Conservation (phyloP, 2,329 filamentous ascomycete genomes). For the Sordariomycetes sp. region DNA sequence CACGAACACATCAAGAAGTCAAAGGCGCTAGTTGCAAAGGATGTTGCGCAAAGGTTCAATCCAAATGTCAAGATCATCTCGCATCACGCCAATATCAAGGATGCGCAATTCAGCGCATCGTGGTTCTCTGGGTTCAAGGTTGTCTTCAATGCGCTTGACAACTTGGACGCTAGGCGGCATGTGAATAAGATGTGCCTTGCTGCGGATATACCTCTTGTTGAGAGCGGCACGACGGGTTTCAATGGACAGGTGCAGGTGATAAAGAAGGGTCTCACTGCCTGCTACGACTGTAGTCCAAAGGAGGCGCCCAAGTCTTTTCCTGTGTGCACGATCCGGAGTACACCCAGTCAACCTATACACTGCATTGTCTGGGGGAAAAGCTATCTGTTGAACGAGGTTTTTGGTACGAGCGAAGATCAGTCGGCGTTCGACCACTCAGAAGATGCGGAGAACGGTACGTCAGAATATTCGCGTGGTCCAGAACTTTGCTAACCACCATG, state of each 20-base stretch:
- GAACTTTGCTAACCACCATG: background rate
- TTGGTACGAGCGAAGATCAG: slow-evolving; percentile 84
- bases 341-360: slow-evolving; percentile 91
- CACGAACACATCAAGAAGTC: slow-evolving; percentile 97
- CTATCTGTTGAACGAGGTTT: slow-evolving; percentile 90
- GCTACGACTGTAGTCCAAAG: slow-evolving; percentile 91
- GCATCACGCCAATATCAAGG: slow-evolving; percentile 93
- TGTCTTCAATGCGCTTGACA: slow-evolving; percentile 96
- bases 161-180: slow-evolving; percentile 84
- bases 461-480: background rate
- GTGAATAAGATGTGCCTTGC: slow-evolving; percentile 97
- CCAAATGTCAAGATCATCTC: slow-evolving; percentile 78
- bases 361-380: slow-evolving; percentile 99
- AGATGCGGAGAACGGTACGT: slow-evolving; percentile 67
- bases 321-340: slow-evolving; percentile 94
- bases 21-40: slow-evolving; percentile 88
- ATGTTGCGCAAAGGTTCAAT: slow-evolving; percentile 85
- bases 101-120: slow-evolving; percentile 70
- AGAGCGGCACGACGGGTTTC: slow-evolving; percentile 96
- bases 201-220: slow-evolving; percentile 80
- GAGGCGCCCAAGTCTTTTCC: slow-evolving; percentile 87
- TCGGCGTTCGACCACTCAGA: slow-evolving; percentile 70
- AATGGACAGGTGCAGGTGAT: slow-evolving; percentile 97
- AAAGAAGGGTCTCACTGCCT: slow-evolving; percentile 83
- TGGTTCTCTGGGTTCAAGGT: slow-evolving; percentile 81